Evolutionary conservation across 768 basidiomycete species (phyloP).

Genomic region (Baorangia bicolor): DNA sequence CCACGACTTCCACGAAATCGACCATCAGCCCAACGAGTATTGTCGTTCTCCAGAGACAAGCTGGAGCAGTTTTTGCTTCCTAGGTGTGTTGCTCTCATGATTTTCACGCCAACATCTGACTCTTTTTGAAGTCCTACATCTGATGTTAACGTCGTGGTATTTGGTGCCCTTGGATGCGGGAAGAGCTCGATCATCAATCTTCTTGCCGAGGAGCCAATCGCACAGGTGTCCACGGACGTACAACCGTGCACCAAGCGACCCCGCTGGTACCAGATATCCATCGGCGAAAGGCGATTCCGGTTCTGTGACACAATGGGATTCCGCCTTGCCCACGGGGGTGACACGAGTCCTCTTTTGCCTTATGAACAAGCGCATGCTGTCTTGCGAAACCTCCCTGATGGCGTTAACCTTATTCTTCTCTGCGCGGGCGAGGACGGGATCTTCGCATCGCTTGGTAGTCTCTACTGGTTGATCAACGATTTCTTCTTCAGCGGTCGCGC

Average conservation of each 20-base stretch:
- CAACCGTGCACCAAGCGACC: conserved; percentile 32
- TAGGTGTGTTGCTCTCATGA: neutral
- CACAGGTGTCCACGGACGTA: conserved; percentile 23
- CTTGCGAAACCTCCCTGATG: conserved; percentile 24
- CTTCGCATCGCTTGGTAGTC: conserved; percentile 23
- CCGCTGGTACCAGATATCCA: neutral
- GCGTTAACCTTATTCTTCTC: conserved; percentile 38
- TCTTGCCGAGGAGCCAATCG: conserved; percentile 16
- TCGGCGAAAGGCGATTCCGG: conserved; percentile 3
- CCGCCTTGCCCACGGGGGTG: conserved; percentile 1
- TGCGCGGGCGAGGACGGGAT: conserved; percentile 33
- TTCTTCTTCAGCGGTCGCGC: conserved; percentile 35
- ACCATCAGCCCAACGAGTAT: neutral
- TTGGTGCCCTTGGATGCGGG: conserved; percentile 16
- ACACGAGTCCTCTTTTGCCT: neutral
- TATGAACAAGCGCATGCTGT: conserved; percentile 25
- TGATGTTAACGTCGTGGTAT: conserved; percentile 12
- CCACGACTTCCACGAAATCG: neutral
- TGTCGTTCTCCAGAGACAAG: neutral
- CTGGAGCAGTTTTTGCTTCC: neutral
- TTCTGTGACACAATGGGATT: conserved; percentile 31
- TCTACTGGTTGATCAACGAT: conserved; percentile 34
- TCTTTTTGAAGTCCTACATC: neutral
- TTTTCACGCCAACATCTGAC: neutral
- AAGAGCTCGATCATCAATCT: conserved; percentile 24